Conservation (phyloP, 2,329 filamentous ascomycete species). For the Incumbomyces lentus region DNA sequence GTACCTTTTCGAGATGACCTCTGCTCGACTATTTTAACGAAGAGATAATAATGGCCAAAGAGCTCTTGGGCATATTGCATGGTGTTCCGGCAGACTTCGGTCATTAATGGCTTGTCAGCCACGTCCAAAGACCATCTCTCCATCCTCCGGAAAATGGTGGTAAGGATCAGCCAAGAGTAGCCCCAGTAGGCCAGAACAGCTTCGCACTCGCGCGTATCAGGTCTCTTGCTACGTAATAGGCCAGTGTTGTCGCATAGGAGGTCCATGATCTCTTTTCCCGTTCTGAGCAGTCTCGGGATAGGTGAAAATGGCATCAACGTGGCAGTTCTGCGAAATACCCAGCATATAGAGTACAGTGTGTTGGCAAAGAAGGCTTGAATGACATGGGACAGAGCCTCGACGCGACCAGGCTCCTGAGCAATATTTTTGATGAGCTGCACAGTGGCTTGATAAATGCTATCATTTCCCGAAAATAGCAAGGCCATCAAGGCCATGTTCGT, state of each 20-base stretch:
- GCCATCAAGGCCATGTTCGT: constrained; percentile 67
- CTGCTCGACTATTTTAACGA: constrained; percentile 58
- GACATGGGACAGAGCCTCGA: constrained; percentile 52
- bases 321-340: constrained; percentile 46
- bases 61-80: constrained; percentile 87
- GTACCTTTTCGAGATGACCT: too few relatives aligned
- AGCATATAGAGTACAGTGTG: constrained; percentile 47
- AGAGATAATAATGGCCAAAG: constrained; percentile 73
- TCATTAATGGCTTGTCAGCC: constrained; percentile 68
- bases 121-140: constrained; percentile 65
- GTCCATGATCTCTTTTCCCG: constrained; percentile 52
- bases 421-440: constrained; percentile 74
- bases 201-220: constrained; percentile 49
- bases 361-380: constrained; percentile 46
- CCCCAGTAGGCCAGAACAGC: constrained; percentile 73
- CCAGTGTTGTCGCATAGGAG: constrained; percentile 54
- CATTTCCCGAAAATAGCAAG: constrained; percentile 69
- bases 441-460: constrained; percentile 67
- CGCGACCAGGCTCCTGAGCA: constrained; percentile 56
- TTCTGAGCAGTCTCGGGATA: constrained; percentile 50
- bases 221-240: constrained; percentile 47
- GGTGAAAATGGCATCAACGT: constrained; percentile 50
- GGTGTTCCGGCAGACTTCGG: constrained; percentile 84
- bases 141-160: constrained; percentile 70
- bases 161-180: constrained; percentile 69